A percentile compares a stretch with the other conserved stretches of the same genome.
These are phyloP conservation scores for Bryoerythrophyllum caledonicum DNA, from an alignment of 225 moss, liverwort and hornwort species.

Conservation along the genomic window DNA sequence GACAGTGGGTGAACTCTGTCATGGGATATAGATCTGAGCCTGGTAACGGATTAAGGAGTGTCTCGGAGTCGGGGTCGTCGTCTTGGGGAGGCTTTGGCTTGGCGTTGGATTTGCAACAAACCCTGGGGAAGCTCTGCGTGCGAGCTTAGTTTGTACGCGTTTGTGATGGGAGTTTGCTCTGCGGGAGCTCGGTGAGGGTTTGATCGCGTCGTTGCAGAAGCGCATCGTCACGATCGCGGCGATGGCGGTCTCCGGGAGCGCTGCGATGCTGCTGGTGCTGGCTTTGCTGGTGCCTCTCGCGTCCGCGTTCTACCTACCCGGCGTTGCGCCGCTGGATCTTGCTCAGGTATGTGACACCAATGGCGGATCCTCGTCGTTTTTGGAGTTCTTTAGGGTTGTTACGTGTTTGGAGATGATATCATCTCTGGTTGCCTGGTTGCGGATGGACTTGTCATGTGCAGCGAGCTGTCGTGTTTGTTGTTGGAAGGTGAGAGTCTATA, in stretches of 20 bases:
- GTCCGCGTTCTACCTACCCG: slow-evolving; percentile 70
- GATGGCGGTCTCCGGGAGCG: slow-evolving; percentile 26
- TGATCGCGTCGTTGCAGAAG: slow-evolving; percentile 3
- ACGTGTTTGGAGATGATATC: not conserved
- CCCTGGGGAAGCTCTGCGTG: not conserved
- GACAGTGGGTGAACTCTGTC: not conserved
- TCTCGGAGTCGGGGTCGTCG: not conserved
- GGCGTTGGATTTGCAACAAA: not conserved
- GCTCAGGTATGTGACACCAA: slow-evolving; percentile 34
- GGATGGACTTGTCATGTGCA: not conserved
- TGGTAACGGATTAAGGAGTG: rapidly evolving
- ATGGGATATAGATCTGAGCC: not conserved
- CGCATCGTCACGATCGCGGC: slow-evolving; percentile 11
- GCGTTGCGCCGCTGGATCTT: slow-evolving; percentile 79
- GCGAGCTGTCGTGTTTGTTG: not conserved
- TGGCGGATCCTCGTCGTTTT: not conserved
- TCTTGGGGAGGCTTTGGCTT: not conserved
- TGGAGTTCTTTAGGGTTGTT: not conserved
- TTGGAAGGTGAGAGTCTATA: not conserved
- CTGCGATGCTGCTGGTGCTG: not conserved
- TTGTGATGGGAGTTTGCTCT: slow-evolving; percentile 13
- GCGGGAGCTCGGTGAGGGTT: slow-evolving; percentile 1
- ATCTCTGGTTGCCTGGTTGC: not conserved
- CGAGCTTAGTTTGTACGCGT: not conserved
- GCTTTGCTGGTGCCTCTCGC: slow-evolving; percentile 19